These are phyloP conservation scores for Colletotrichum gloeosporioides DNA, from an alignment of 2,329 filamentous ascomycete species.

Conservation along the genomic window DNA sequence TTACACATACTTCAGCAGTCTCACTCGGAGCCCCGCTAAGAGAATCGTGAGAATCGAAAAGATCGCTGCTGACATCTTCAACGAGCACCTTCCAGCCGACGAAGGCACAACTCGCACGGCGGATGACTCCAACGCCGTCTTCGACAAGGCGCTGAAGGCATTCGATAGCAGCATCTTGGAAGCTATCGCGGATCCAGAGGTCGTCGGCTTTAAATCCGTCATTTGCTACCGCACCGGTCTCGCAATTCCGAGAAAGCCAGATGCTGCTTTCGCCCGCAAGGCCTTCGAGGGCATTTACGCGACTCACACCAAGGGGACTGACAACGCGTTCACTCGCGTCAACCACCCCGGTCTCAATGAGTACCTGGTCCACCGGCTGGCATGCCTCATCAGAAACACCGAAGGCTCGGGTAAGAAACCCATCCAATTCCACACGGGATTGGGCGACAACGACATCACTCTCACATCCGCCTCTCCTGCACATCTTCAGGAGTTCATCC, in stretches of 20 bases:
- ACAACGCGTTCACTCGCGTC: conserved; percentile 54
- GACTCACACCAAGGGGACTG: conserved; percentile 22
- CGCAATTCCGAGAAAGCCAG: conserved; percentile 54
- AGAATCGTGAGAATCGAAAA: conserved; percentile 81
- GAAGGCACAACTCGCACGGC: conserved; percentile 5
- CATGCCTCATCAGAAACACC: conserved; percentile 59
- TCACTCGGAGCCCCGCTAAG: conserved; percentile 68
- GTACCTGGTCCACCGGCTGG: conserved; percentile 68
- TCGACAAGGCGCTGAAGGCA: conserved; percentile 38
- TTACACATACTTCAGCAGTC: conserved; percentile 70
- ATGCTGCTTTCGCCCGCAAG: conserved; percentile 44
- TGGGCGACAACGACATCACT: conserved; percentile 81
- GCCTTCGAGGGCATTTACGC: conserved; percentile 43
- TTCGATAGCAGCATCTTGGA: conserved; percentile 53
- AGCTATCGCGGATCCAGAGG: conserved; percentile 67
- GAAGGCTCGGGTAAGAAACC: conserved; percentile 64
- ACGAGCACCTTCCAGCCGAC: conserved; percentile 44
- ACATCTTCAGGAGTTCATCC: conserved; percentile 76
- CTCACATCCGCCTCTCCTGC: conserved; percentile 75
- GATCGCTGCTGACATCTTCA: conserved; percentile 68
- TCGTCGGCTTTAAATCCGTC: conserved; percentile 83
- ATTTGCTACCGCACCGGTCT: conserved; percentile 83
- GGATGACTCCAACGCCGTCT: conserved; percentile 31
- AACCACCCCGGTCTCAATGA: conserved; percentile 72
- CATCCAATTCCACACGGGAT: conserved; percentile 82